Conservation (phyloP, 2,329 filamentous ascomycete species). For the Zasmidium angulare region DNA sequence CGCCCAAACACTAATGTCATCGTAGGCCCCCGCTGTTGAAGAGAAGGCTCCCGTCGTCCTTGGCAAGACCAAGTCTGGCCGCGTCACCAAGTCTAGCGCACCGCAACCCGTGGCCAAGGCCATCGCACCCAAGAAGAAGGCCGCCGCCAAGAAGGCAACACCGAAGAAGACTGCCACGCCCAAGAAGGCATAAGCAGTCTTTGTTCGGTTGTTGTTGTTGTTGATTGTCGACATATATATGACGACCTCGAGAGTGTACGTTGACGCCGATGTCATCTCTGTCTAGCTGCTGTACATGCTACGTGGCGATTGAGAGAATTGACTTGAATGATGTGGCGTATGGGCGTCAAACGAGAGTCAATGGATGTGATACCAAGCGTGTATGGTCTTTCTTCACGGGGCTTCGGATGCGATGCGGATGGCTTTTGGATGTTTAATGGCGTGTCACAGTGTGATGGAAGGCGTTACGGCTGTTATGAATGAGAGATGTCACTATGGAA, state of each 20-base stretch:
- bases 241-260: constrained; percentile 8
- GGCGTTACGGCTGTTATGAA: constrained; percentile 12
- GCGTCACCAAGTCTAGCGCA: constrained; percentile 70
- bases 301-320: neutral
- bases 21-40: constrained; percentile 63
- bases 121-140: constrained; percentile 49
- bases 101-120: constrained; percentile 40
- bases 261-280: constrained; percentile 13
- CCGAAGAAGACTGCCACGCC: constrained; percentile 48
- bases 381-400: neutral
- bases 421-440: constrained; percentile 8
- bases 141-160: constrained; percentile 41
- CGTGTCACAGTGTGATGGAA: constrained; percentile 3
- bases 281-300: neutral
- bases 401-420: neutral
- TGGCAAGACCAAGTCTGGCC: constrained; percentile 82
- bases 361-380: constrained; percentile 11
- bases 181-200: constrained; percentile 30
- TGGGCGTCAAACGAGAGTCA: constrained; percentile 7
- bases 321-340: constrained; percentile 2
- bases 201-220: constrained; percentile 9
- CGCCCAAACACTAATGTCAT: constrained; percentile 16
- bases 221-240: neutral
- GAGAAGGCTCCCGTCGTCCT: constrained; percentile 67
- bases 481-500: constrained; percentile 15